A percentile compares a stretch with the other conserved stretches of the same genome.
phyloP scores from a whole-genome alignment of 2,329 filamentous ascomycete genomes.

The Paraphoma chrysanthemicola region DNA sequence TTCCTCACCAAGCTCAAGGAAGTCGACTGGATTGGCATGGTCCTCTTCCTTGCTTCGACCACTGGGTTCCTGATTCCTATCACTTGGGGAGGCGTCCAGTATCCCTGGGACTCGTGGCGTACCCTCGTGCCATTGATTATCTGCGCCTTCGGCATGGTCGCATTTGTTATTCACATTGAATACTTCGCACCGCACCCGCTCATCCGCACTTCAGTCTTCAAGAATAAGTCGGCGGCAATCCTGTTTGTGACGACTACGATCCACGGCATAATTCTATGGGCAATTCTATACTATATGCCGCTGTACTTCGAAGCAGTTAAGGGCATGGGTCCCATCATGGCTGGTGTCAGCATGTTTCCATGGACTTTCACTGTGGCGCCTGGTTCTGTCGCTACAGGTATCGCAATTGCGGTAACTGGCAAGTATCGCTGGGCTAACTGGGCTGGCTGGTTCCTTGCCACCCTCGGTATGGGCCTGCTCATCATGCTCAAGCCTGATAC shows the following conservation, averaged over 20 bases:
- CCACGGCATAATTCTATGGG: conserved; percentile 61
- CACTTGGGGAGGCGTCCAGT: conserved; percentile 71
- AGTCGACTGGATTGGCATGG: conserved; percentile 69
- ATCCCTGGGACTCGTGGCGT: conserved; percentile 67
- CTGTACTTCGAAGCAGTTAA: conserved; percentile 53
- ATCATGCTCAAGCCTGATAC: conserved; percentile 59
- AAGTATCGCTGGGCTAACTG: conserved; percentile 68
- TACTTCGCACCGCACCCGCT: conserved; percentile 60
- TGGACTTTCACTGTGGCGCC: conserved; percentile 67
- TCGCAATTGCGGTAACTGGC: conserved; percentile 62
- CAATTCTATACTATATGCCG: conserved; percentile 51
- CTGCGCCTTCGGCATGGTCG: conserved; percentile 59
- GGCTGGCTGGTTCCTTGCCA: conserved; percentile 67
- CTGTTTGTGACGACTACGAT: conserved; percentile 62
- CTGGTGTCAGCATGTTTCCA: conserved; percentile 51
- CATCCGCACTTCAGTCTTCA: conserved; percentile 55
- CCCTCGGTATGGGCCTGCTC: conserved; percentile 64
- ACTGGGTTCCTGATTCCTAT: conserved; percentile 68
- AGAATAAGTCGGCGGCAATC: conserved; percentile 57
- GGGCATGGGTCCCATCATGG: conserved; percentile 45
- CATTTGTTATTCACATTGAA: conserved; percentile 63
- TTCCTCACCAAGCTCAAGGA: conserved; percentile 58
- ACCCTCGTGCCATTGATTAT: conserved; percentile 68
- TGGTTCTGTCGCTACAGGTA: conserved; percentile 62
- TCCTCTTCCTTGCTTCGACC: conserved; percentile 66